Base-by-base conservation (phyloP, 805 yeast genomes). In the Candida easanensis region DNA sequence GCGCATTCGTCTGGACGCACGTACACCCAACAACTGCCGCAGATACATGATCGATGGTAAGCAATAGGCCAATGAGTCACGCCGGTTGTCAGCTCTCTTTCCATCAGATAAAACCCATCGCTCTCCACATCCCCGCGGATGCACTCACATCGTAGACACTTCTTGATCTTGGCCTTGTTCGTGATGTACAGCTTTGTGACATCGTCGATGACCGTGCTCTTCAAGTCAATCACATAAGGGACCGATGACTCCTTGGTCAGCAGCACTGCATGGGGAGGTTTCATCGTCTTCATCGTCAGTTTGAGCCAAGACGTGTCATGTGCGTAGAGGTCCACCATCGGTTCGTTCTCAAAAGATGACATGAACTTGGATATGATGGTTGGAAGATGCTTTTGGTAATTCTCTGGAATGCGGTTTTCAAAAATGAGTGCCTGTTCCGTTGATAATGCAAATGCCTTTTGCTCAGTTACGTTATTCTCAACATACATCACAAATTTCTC, bases 1-100 rank as follows among this genome's bases (percentile, higher is more conserved):
- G 33, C 42, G 32, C 43, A 43, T 20, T 47, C 51, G 14, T 44
- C 48, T 3, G 42, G 35, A 27, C 51, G 38, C 13, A 70, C 34
- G 48, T 73, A 74, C 2, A 79, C 79, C 91, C 91, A 84, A 4
- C 80, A 73, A 30, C 87, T 84, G 0, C 93, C 93, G 61, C 95
- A 86, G 27, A 85, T 66, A 62, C 95, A 86, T 20, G 78, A 78
- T 48, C 89, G 68, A 52, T 83, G 89, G 58, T 79, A 82, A 1
- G 83, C 81, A 65, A 79, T 68, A 1, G 84, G 74, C 84, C 88
- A 76, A 36, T 51, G 58, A n/a, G 52, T 50, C 3, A 51, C 43
- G 62, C 55, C 9, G 68, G 49, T 46, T 1, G 52, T 41, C 3
- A 39, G 20, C 0, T 46, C 51, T 11, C 42, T 38, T 5, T 53